These are phyloP conservation scores for Eucalyptus globulus DNA, from an alignment of 345 rosid genomes.

Conservation along the genomic window DNA sequence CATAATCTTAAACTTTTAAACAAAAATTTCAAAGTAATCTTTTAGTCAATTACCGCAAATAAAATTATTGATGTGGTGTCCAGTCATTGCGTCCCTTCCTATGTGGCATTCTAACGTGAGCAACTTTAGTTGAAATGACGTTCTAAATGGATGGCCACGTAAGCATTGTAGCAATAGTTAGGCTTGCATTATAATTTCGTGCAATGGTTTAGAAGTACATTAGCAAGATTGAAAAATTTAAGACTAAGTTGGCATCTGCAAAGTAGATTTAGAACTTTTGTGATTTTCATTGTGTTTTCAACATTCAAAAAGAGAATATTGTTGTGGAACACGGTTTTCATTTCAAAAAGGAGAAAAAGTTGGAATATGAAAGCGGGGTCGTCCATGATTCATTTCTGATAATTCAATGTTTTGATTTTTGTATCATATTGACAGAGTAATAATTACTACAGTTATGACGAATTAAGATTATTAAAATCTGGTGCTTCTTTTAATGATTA, in stretches of 20 bases:
- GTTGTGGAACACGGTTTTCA: not conserved
- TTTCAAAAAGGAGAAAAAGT: not conserved
- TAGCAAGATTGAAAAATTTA: not conserved
- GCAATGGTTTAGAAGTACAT: not conserved
- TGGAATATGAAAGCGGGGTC: not conserved
- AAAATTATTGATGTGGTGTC: not conserved
- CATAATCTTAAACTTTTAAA: not conserved
- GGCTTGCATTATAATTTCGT: not conserved
- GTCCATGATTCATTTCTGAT: not conserved
- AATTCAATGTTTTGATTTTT: not conserved
- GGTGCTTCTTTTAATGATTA: not conserved
- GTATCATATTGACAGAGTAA: not conserved
- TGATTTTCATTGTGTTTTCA: no score
- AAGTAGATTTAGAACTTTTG: not conserved
- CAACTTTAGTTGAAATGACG: not conserved
- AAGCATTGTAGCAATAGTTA: no score
- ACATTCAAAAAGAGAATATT: not conserved
- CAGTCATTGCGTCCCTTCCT: rapidly evolving
- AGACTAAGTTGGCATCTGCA: rapidly evolving
- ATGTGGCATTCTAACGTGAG: not conserved
- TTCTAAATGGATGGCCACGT: not conserved
- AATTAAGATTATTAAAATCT: not conserved
- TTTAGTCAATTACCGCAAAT: not conserved
- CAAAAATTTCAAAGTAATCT: not conserved
- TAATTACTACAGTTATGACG: no score